Base-by-base conservation (phyloP, 2,329 filamentous ascomycete genomes). In the Annulohypoxylon truncatum region DNA sequence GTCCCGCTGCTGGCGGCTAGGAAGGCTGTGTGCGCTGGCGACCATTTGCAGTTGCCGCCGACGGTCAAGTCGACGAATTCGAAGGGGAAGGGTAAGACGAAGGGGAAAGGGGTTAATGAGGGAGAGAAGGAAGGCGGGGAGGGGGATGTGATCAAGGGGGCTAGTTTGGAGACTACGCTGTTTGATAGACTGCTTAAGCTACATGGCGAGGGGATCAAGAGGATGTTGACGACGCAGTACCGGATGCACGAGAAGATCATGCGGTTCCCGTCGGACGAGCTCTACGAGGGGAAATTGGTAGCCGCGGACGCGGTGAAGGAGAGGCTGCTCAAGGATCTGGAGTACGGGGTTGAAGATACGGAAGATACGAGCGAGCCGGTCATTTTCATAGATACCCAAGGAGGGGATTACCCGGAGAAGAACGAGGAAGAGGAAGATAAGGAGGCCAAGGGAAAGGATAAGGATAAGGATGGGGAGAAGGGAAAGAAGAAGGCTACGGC, bases 201-300 rank as follows among this genome's bases (percentile, higher is more conserved):
- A 13, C 92, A 99, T 76, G 96, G 96, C 0, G 81, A 89, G 0
- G 83, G 83, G 3, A 94, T 99, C 81, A 98, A 98, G 82, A 86
- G 92, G 54, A 97, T 98, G 92, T 87, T 99, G 22, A 98, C 93
- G 3, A 97, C 92, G 3, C 96, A 99, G 80, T 99, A 99, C 78
- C 93, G 96, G 35, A 99, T 99, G 96, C 94, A 99, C 77, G 91
- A 97, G 75, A 89, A 85, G 57, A 98, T 99, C 73, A 98, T 98
- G 94, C 86, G 89, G 5, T 99, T 97, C 74, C 95, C 96, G 0
- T 97, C 95, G 0, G 87, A 92, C 67, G 90, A 95, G 76, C 84
- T 98, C 9, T 99, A 99, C 80, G 92, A 93, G 66, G 88, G 87
- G 1, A 90, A 90, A 73, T 86, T 99, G 0, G 82, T 94, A 2